These are phyloP conservation scores for Musa balbisiana DNA, from an alignment of 202 grass and related monocot genomes.

Conservation along the genomic window DNA sequence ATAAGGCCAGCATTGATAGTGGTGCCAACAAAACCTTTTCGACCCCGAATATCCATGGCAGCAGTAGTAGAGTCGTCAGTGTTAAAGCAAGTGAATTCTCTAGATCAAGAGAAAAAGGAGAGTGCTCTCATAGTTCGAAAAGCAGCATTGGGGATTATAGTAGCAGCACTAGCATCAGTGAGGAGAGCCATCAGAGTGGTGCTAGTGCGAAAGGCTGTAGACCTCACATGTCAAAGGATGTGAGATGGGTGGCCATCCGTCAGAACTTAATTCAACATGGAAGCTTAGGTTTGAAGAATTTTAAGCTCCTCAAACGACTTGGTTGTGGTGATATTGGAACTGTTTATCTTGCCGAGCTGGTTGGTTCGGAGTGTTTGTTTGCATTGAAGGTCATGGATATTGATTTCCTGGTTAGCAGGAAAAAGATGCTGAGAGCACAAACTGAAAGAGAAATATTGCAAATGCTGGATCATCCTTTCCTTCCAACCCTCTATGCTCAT, in stretches of 20 bases:
- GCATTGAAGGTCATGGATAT: conserved; percentile 99
- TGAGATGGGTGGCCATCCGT: conserved; percentile 61
- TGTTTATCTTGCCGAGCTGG: conserved; percentile 82
- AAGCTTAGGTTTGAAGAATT: conserved; percentile 71
- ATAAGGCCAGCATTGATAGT: conserved; percentile 10
- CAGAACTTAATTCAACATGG: conserved; percentile 51
- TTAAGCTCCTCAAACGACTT: conserved; percentile 92
- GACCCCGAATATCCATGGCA: conserved; percentile 17
- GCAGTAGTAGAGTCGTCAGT: conserved; percentile 13
- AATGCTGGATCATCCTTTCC: conserved; percentile 94
- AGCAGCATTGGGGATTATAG: conserved; percentile 75
- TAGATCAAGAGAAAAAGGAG: conserved; percentile 49
- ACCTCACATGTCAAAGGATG: conserved; percentile 89
- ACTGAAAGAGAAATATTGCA: conserved; percentile 91
- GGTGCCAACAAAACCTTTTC: conserved; percentile 20
- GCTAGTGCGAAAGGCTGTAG: conserved; percentile 46
- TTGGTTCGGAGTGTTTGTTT: conserved; percentile 76
- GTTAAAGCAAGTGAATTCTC: conserved; percentile 32
- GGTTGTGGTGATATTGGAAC: conserved; percentile 96
- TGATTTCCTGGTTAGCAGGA: conserved; percentile 73
- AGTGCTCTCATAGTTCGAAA: conserved; percentile 80
- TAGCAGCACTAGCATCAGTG: conserved; percentile 60
- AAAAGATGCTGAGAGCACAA: conserved; percentile 85
- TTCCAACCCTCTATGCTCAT: conserved; percentile 86
- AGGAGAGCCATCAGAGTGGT: conserved; percentile 46